Evolutionary conservation across 2,329 filamentous ascomycete genomes (phyloP).

Genomic region (Fusarium pseudonygamai): DNA sequence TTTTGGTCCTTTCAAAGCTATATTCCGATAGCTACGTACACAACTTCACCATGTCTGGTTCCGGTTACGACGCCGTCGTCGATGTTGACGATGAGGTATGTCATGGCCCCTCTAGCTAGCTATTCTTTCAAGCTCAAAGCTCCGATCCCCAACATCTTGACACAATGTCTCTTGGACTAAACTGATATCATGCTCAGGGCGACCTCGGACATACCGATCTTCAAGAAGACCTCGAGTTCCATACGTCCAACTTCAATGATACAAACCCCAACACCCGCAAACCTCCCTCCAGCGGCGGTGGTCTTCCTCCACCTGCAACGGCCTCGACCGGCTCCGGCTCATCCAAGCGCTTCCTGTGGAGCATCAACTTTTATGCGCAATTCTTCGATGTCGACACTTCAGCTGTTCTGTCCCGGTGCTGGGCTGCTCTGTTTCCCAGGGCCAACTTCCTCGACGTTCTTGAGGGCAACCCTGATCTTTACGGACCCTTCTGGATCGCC

Average conservation of each 20-base stretch:
- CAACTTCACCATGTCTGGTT: slow-evolving; percentile 71
- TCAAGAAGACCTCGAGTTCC: slow-evolving; percentile 98
- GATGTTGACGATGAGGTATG: slow-evolving; percentile 93
- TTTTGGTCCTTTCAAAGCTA: neutral
- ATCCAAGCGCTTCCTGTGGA: slow-evolving; percentile 93
- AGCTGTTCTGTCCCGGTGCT: slow-evolving; percentile 87
- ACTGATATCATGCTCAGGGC: slow-evolving; percentile 65
- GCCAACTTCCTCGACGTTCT: slow-evolving; percentile 97
- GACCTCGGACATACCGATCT: slow-evolving; percentile 98
- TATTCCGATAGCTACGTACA: neutral
- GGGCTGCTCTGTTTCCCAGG: slow-evolving; percentile 87
- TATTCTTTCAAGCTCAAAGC: slow-evolving; percentile 7
- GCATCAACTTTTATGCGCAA: slow-evolving; percentile 91
- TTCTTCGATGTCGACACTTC: slow-evolving; percentile 98
- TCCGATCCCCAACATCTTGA: neutral
- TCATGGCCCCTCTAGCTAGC: slow-evolving; percentile 23
- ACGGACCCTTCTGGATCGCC: slow-evolving; percentile 98
- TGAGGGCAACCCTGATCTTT: slow-evolving; percentile 95
- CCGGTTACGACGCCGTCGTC: slow-evolving; percentile 97
- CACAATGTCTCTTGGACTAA: neutral
- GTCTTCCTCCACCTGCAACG: slow-evolving; percentile 68
- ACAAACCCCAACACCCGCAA: slow-evolving; percentile 60
- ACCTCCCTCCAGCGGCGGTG: slow-evolving; percentile 53
- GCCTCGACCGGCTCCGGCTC: slow-evolving; percentile 52
- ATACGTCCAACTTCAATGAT: slow-evolving; percentile 86